Evolutionary conservation across 2,329 filamentous ascomycete genomes (phyloP).

Genomic region (Pseudogymnoascus sp.): DNA sequence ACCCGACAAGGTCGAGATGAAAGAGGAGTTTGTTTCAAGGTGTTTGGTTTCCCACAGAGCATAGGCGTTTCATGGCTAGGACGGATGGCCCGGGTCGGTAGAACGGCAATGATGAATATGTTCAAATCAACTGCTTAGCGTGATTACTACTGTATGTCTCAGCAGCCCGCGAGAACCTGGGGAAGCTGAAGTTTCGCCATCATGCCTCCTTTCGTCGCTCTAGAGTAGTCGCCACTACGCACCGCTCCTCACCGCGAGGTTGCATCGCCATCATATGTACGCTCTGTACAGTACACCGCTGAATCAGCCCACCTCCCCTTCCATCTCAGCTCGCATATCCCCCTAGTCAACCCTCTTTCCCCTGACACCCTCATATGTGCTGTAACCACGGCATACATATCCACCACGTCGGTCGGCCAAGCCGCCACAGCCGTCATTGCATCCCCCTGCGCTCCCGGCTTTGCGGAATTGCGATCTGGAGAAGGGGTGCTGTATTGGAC

Average conservation of each 20-base stretch:
- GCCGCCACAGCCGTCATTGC: neutral
- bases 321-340: neutral
- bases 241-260: neutral
- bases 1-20: neutral
- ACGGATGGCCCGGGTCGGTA: neutral
- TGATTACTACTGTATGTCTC: neutral
- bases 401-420: neutral
- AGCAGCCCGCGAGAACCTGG: neutral
- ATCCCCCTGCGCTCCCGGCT: neutral
- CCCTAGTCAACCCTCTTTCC: neutral
- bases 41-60: neutral
- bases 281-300: neutral
- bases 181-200: neutral
- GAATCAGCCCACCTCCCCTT: neutral
- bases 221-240: neutral
- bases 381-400: neutral
- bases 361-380: neutral
- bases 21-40: constrained; percentile 4
- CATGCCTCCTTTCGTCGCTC: neutral
- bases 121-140: neutral
- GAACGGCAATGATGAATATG: neutral
- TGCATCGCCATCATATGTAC: neutral
- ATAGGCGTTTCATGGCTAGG: neutral
- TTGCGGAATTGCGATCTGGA: neutral
- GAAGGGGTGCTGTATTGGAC: neutral